Base-by-base conservation (phyloP, 2,329 filamentous ascomycete genomes). In the Aspergillus sojae region DNA sequence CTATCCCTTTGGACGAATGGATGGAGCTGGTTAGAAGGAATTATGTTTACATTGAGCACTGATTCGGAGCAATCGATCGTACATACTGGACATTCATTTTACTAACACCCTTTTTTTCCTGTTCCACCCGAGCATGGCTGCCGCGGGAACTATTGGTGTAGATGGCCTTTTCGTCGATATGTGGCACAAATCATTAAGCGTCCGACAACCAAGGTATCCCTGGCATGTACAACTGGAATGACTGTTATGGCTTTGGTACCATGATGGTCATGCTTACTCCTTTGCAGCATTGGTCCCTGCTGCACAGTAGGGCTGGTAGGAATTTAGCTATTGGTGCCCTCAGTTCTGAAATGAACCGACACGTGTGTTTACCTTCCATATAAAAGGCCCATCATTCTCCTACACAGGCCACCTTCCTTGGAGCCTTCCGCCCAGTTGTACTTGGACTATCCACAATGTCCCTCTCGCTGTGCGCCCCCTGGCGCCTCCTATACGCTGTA, bases 1-100 rank as follows among this genome's bases (percentile, higher is more conserved):
- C 60, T 12, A 69, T 73, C 21, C 46, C 64, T 4, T 56, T 74
- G 30, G 57, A 67, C 36, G 65, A 70, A 34, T 75, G 72, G 71
- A 65, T 69, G 55, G 54, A 58, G 21, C 62, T 41, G 11, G 64
- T 74, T 57, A 60, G 63, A 41, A 64, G 45, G 56, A 46, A 67
- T 28, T 72, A 70, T 62, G 58, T 69, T 19, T 57, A 65, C 6
- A 39, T 60, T 30, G 52, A 21, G 11, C 45, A 48, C 21, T 48
- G 12, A 48, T 23, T 16, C 21, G 7, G 19, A 28, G 10, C 5
- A 48, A 48, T 2, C 11, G 5, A 19, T 21, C 14, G 5, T 36
- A 16, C 34, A 36, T 16, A 5, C 34, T 36, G 14, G 3, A 12
- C 11, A 46, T 12, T 7, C 45, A 48, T 48, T 48, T 26, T 28